A percentile compares a stretch with the other conserved stretches of the same genome.
Conservation (phyloP, 805 yeast species). For the Candida suzukii region DNA sequence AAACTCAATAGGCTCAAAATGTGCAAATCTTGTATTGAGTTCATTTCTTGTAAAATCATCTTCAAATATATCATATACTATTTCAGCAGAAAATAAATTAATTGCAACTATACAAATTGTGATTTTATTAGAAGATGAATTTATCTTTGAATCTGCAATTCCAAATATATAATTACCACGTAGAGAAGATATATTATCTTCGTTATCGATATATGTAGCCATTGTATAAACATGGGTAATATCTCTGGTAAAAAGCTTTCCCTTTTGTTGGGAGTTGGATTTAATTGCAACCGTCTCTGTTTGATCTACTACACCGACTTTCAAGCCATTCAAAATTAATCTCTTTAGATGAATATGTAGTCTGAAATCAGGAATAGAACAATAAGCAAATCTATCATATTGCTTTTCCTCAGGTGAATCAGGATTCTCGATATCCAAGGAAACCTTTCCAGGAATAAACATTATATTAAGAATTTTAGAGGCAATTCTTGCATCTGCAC, state of each 20-base stretch:
- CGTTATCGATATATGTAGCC: conserved; percentile 73
- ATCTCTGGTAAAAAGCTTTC: conserved; percentile 57
- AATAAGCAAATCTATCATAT: conserved; percentile 64
- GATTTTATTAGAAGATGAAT: not conserved
- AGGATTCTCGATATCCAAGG: conserved; percentile 42
- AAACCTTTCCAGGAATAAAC: conserved; percentile 62
- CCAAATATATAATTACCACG: conserved; percentile 40
- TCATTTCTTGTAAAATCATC: conserved; percentile 54
- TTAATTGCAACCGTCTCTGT: conserved; percentile 74
- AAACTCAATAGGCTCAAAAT: conserved; percentile 74
- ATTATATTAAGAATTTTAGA: conserved; percentile 61
- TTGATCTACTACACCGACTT: conserved; percentile 85
- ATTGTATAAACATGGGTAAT: conserved; percentile 69
- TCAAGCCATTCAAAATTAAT: conserved; percentile 62
- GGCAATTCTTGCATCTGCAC: conserved; percentile 73
- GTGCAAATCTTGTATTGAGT: conserved; percentile 66
- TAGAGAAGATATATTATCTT: conserved; percentile 17
- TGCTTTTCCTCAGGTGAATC: conserved; percentile 30
- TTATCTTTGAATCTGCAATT: conserved; percentile 26
- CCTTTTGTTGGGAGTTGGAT: conserved; percentile 40
- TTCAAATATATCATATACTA: conserved; percentile 61
- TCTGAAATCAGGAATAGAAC: conserved; percentile 76
- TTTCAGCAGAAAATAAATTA: conserved; percentile 69
- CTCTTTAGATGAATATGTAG: conserved; percentile 72
- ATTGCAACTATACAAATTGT: conserved; percentile 48